A percentile compares a stretch with the other conserved stretches of the same genome.
phyloP scores from a whole-genome alignment of 371 early-diverging fungal genomes.

The Caulochytrium protostelioides region DNA sequence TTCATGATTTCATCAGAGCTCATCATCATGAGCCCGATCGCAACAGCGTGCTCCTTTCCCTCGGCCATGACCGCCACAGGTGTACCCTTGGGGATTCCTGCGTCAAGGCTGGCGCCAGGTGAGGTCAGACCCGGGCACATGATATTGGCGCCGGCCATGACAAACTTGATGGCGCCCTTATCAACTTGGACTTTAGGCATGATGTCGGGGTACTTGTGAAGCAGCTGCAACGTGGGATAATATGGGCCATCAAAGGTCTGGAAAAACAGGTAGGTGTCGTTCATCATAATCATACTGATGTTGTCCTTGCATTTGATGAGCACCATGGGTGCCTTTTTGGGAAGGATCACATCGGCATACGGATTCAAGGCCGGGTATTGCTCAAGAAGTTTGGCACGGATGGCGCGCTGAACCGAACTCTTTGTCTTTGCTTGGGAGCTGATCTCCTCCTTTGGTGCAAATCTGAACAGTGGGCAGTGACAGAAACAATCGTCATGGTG shows the following conservation, averaged over 20 bases:
- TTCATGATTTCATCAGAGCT: slow-evolving; percentile 66
- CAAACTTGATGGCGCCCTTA: slow-evolving; percentile 88
- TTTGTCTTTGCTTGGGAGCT: slow-evolving; percentile 70
- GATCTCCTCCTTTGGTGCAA: slow-evolving; percentile 50
- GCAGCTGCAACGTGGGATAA: slow-evolving; percentile 58
- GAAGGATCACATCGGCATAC: slow-evolving; percentile 71
- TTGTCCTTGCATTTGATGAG: slow-evolving; percentile 80
- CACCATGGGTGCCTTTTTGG: slow-evolving; percentile 68
- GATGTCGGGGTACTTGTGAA: slow-evolving; percentile 85
- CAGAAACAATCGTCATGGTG: too few relatives aligned
- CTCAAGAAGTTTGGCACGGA: slow-evolving; percentile 63
- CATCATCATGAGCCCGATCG: slow-evolving; percentile 71
- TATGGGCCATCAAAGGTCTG: slow-evolving; percentile 83
- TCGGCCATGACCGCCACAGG: slow-evolving; percentile 88
- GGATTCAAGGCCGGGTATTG: slow-evolving; percentile 68
- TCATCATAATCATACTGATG: slow-evolving; percentile 51
- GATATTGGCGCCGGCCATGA: slow-evolving; percentile 85
- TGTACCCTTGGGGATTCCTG: slow-evolving; percentile 37
- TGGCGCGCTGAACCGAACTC: slow-evolving; percentile 70
- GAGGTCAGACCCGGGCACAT: slow-evolving; percentile 97
- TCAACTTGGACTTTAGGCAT: slow-evolving; percentile 82
- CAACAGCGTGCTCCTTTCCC: slow-evolving; percentile 86
- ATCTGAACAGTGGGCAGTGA: too few relatives aligned
- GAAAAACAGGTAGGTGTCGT: slow-evolving; percentile 71
- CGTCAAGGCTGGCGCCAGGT: slow-evolving; percentile 58